These are phyloP conservation scores for Biscutella auriculata DNA, from an alignment of 441 rosid species.

Conservation along the genomic window DNA sequence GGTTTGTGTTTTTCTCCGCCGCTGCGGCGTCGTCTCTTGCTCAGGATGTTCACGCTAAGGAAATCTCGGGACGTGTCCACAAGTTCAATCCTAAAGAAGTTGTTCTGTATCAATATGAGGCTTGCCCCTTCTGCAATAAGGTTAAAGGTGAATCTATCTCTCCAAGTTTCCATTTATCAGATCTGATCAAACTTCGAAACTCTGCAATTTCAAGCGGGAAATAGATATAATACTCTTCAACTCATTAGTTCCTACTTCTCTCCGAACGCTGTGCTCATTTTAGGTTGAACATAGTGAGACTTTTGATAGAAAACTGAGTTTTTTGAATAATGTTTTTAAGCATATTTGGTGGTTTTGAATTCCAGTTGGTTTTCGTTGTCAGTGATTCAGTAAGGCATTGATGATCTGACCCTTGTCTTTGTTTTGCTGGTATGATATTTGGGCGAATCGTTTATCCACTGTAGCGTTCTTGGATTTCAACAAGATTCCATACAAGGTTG, in stretches of 20 bases:
- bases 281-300: background rate
- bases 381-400: background rate
- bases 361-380: background rate
- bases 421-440: background rate
- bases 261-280: no score
- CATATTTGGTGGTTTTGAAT: no score
- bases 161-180: background rate
- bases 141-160: conserved; percentile 44
- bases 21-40: conserved; percentile 38
- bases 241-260: background rate
- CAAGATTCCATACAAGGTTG: conserved; percentile 70
- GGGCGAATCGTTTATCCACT: background rate
- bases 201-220: background rate
- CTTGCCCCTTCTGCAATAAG: conserved; percentile 96
- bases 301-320: no score
- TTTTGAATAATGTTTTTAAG: no score
- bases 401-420: background rate
- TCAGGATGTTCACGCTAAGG: conserved; percentile 51
- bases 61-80: conserved; percentile 32
- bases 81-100: conserved; percentile 53
- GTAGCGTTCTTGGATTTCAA: conserved; percentile 84
- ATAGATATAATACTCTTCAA: background rate
- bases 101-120: conserved; percentile 83
- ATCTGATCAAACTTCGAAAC: conserved; percentile 1
- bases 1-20: conserved; percentile 39